Evolutionary conservation across 2,329 filamentous ascomycete genomes (phyloP), one percentile per base, ranked within the genome.

Genomic region (Arthrobotrys iridis): DNA sequence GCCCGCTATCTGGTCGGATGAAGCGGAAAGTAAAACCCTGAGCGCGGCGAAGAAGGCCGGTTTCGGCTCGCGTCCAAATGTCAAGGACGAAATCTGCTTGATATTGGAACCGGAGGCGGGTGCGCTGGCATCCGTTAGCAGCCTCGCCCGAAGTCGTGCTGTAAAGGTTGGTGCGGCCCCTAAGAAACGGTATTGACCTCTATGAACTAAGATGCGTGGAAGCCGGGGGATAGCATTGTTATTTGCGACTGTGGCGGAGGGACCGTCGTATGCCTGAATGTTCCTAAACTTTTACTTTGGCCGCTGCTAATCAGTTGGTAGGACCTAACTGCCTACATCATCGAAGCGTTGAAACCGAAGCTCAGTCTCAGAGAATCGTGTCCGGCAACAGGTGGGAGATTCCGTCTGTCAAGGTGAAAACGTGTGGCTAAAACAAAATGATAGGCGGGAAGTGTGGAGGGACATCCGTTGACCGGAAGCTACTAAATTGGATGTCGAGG

Each of bases 101-200:
- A 45, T 63, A 20, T 18, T 35, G n/a, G 59, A 63, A 43, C 59
- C 59, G 5, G 59, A 63, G 41, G 59, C 59, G n/a, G 59, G 11
- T 30, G 59, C 59, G 15, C 48, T 55, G 13, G 48, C 48, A 7
- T 6, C 48, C 15, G 15, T 55, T 28, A 50, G 3, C 26, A 33
- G 48, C 8, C 48, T 55, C 20, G 11, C 2, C 4, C 45, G 45
- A 30, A 50, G 20, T 11, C 18, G 20, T 28, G 20, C 18, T 26
- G 45, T 50, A 30, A 50, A 50, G n/a, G 45, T 50, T 26, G n/a
- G 45, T 50, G n/a, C n/a, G 6, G 22, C 10, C 18, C 11, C 13
- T 15, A 13, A 50, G 10, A 26, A 50, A 26, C 4, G 10, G 8
- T 50, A 50, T 4, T 18, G 6, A 28, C 8, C 20, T 50, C 26